A percentile compares a stretch with the other conserved stretches of the same genome.
These are phyloP conservation scores for Hippophae rhamnoides DNA, from an alignment of 306 rosid genomes.

Conservation along the genomic window DNA sequence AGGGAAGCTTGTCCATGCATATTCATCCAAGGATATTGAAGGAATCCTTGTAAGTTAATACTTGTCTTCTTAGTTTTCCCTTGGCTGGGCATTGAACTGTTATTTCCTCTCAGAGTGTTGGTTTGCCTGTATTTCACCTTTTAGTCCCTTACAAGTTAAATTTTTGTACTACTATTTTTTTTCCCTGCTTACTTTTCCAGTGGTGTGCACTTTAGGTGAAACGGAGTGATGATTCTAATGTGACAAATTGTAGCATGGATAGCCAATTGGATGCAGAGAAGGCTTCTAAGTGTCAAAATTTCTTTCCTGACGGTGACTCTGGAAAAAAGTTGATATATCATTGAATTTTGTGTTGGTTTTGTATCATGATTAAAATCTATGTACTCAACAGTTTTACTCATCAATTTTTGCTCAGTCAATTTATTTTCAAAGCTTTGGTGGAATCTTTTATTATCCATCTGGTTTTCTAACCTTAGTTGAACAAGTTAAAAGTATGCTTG, in stretches of 20 bases:
- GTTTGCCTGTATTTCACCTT: too few relatives aligned
- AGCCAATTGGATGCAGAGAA: slow-evolving; percentile 30
- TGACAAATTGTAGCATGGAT: slow-evolving; percentile 20
- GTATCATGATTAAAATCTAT: not conserved
- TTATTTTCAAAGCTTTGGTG: too few relatives aligned
- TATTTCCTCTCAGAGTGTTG: not conserved
- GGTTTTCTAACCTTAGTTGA: too few relatives aligned
- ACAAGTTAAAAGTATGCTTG: too few relatives aligned
- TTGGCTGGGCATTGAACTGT: not conserved
- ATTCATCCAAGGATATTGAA: slow-evolving; percentile 81
- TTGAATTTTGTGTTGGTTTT: not conserved
- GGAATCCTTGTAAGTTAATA: slow-evolving; percentile 77
- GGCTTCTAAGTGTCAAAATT: slow-evolving; percentile 28
- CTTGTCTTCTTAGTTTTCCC: not conserved
- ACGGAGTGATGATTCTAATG: slow-evolving; percentile 43
- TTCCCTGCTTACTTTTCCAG: slow-evolving; percentile 10
- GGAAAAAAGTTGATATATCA: too few relatives aligned
- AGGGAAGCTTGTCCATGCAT: slow-evolving; percentile 75
- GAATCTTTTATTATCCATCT: too few relatives aligned
- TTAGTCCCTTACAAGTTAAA: not conserved
- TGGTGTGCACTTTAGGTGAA: slow-evolving; percentile 44
- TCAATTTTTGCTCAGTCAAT: too few relatives aligned
- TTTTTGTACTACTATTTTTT: slow-evolving; percentile 5
- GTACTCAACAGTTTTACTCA: not conserved
- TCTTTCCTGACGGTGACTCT: slow-evolving; percentile 41